Base-by-base conservation (phyloP, 2,329 filamentous ascomycete species). In the Cladosporium sp. region DNA sequence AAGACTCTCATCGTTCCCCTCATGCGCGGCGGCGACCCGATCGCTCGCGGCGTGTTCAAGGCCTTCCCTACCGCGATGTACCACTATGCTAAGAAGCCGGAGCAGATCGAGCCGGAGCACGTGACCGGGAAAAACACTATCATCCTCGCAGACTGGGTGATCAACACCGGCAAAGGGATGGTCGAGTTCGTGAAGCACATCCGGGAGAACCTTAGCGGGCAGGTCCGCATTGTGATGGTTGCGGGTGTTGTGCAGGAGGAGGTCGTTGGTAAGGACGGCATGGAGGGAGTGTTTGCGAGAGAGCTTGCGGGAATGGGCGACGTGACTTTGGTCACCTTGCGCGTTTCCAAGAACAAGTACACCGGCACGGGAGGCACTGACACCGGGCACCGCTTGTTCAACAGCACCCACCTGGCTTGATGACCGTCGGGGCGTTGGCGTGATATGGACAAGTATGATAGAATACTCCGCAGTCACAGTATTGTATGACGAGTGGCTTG, bases 21-120 rank as follows among this genome's bases (percentile, higher is more conserved):
- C n/a, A 89, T 90, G 86, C 84, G 86, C 10, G 86, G 84, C 1
- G 87, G 87, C 10, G 86, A 88, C 68, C 80, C 86, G 0, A 86
- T 90, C 84, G 87, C 87, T 0, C 73, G 83, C 1, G 87, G 87
- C 0, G 78, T 90, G 55, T 85, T 75, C 68, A 80, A 86, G 0
- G 83, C 78, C 0, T 82, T 90, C 5, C 83, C 83, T 0, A 66
- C 65, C 0, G 85, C 86, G 4, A 80, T 78, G 72, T 86, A 88
- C 62, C 58, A 86, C 0, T 85, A 88, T 67, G 80, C 79, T 1
- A 74, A 73, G 1, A 1, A 68, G 3, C 74, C 80, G 0, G 63
- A 72, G 0, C 82, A 88, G 41, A 69, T 89, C 49, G 75, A 75
- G 54, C 2, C 34, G 0, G 49, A 80, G 1, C 81, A 86, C 69